Conservation (phyloP, 192 early-diverging fungal genomes). For the Coemansia sp. region DNA sequence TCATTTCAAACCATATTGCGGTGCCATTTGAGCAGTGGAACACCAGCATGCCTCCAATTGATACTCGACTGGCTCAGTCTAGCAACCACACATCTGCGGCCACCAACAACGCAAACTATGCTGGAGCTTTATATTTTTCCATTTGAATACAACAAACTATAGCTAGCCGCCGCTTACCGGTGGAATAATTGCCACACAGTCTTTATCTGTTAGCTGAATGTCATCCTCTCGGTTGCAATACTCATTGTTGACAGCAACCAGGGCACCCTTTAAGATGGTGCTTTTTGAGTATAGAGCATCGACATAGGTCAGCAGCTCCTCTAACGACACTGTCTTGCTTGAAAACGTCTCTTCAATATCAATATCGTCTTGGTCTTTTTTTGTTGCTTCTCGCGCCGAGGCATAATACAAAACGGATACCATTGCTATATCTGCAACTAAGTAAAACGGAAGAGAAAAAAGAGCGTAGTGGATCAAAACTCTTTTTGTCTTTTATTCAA, state of each 20-base stretch:
- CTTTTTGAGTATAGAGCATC: slow-evolving; percentile 2
- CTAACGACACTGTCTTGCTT: slow-evolving; percentile 2
- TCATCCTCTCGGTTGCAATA: slow-evolving; percentile 10
- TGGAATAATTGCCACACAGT: slow-evolving; percentile 41
- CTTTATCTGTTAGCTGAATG: slow-evolving; percentile 14
- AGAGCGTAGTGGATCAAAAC: background rate
- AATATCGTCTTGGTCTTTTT: slow-evolving; percentile 1
- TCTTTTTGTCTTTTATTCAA: background rate
- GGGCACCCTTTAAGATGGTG: background rate
- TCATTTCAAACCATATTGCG: background rate
- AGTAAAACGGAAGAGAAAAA: slow-evolving; percentile 1
- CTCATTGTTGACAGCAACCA: slow-evolving; percentile 37
- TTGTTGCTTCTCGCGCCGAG: slow-evolving; percentile 35
- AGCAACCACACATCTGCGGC: background rate
- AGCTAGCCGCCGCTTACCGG: slow-evolving; percentile 46
- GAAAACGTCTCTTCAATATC: slow-evolving; percentile 2
- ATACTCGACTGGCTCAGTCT: background rate
- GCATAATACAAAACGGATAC: slow-evolving; percentile 46
- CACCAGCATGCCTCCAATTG: background rate
- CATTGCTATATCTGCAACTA: background rate
- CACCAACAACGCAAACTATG: background rate
- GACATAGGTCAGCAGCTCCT: slow-evolving; percentile 9
- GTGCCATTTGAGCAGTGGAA: slow-evolving; percentile 6
- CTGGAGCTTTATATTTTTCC: background rate
- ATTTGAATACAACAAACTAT: background rate